Base-by-base conservation (phyloP, 352 stramenopile species). In the Phytophthora melonis region DNA sequence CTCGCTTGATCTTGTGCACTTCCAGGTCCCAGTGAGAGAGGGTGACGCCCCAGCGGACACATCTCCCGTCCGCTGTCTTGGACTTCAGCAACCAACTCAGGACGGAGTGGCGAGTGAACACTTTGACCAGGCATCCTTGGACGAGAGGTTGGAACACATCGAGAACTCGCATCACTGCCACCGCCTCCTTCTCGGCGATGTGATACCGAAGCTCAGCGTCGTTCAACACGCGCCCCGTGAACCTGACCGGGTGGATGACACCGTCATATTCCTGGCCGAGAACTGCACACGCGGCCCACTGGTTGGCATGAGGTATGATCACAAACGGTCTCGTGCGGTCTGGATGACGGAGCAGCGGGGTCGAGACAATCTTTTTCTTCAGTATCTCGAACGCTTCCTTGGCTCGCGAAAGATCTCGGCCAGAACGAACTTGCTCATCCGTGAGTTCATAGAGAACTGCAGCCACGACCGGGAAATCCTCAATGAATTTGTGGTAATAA, bases 401-500 rank as follows among this genome's bases (percentile, higher is more conserved):
- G 3, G 56, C 56, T 14, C 16, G 36, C 1, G 25, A 18, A 1
- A 62, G 14, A 3, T 62, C 32, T n/a, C 56, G 32, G 2, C 34
- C 56, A 2, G 56, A 30, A 34, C 56, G 23, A 16, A 62, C 9
- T 19, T 39, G 34, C 32, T 39, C 56, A 21, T 56, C 50, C 50
- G 50, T 56, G 19, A 36, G n/a, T 21, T 56, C 50, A 18, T 56
- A 56, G 18, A 56, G 23, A 18, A 30, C 50, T 6, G 50, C 50
- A 34, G 56, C 56, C 11, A 62, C 13, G 2, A 62, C 56, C 9
- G 56, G 56, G 1, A 36, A 34, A 5, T 36, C 56, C 36, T 50
- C 56, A 11, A 62, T 50, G n/a, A 62, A 62, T 7, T 52, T 62
- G 5, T 62, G 36, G 34, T 50, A 62, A 11, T 62, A 50, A 11